These are phyloP conservation scores for Zygosaccharomyces pseudobailii DNA, from an alignment of 1,139 yeast genomes.

Conservation along the genomic window DNA sequence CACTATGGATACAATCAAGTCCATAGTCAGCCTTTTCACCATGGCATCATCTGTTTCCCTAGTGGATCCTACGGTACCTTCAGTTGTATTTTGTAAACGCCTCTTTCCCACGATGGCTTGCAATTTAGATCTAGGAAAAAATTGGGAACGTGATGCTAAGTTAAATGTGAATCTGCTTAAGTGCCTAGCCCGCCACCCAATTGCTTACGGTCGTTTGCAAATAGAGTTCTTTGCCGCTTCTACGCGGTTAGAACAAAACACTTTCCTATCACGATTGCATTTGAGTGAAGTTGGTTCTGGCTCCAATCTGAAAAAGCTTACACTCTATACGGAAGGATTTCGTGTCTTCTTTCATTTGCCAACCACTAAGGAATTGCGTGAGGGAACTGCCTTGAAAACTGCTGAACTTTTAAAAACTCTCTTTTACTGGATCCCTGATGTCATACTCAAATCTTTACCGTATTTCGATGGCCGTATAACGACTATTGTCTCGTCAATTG, in stretches of 20 bases:
- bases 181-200: constrained; percentile 23
- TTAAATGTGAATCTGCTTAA: constrained; percentile 18
- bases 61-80: constrained; percentile 18
- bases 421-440: constrained; percentile 26
- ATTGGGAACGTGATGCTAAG: constrained; percentile 19
- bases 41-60: constrained; percentile 27
- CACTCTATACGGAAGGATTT: constrained; percentile 32
- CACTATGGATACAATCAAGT: constrained; percentile 25
- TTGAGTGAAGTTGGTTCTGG: constrained; percentile 18
- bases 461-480: constrained; percentile 27
- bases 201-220: constrained; percentile 22
- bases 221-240: constrained; percentile 32
- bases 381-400: constrained; percentile 18
- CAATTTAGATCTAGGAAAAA: constrained; percentile 16
- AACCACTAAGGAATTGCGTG: constrained; percentile 18
- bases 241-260: constrained; percentile 22
- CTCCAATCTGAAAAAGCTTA: constrained; percentile 20
- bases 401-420: constrained; percentile 25
- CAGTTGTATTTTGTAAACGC: constrained; percentile 27
- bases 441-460: constrained; percentile 24
- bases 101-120: constrained; percentile 22
- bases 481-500: constrained; percentile 23
- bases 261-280: constrained; percentile 21
- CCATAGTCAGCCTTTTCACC: constrained; percentile 22
- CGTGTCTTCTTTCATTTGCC: constrained; percentile 29